Evolutionary conservation across 768 basidiomycete genomes (phyloP), one percentile per base, ranked within the genome.

Genomic region (Neoboletus brunneissimus): DNA sequence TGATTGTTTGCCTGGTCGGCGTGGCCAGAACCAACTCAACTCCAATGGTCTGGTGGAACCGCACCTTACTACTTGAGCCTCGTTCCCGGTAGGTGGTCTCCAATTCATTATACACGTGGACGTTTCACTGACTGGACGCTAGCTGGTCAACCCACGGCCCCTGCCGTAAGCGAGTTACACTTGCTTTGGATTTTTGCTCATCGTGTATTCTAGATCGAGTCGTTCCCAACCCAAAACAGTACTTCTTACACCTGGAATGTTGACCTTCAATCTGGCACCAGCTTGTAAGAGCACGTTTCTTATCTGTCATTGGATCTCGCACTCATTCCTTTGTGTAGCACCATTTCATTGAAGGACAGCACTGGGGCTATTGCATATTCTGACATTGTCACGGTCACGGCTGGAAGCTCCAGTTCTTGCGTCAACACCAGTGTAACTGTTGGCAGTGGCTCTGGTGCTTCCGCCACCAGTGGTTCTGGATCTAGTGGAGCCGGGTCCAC

Each of bases 41-140:
- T 91, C 34, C 66, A 64, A 3, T 90, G 85, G 84, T 37, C 55
- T 27, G 81, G 74, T 5, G 86, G 87, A 32, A 47, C 53, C 0
- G 23, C 74, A 0, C 88, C 88, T 1, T 90, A 79, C 72, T 91
- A 74, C 67, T 54, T 89, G 48, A 74, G 81, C 11, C 60, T 87
- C 50, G 61, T 87, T 40, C 88, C 88, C 47, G 84, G 87, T 88
- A 59, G 32, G 80, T 60, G 0, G 0, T 1, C 0, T 0, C 3
- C 6, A 25, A 35, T 15, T 11, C 11, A 3, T 31, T 15, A 25
- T 25, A 9, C 10, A 4, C 7, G n/a, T 16, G 23, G 22, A 35
- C 12, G 7, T 48, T 32, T 18, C 29, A 48, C 27, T 15, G 18
- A n/a, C 4, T 29, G 56, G 31, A 45, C 20, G 48, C 22, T 59